Percentiles rank a stretch among this genome's conserved stretches.
phyloP scores from a whole-genome alignment of 2,329 filamentous ascomycete species.

The Elsinoe batatas region DNA sequence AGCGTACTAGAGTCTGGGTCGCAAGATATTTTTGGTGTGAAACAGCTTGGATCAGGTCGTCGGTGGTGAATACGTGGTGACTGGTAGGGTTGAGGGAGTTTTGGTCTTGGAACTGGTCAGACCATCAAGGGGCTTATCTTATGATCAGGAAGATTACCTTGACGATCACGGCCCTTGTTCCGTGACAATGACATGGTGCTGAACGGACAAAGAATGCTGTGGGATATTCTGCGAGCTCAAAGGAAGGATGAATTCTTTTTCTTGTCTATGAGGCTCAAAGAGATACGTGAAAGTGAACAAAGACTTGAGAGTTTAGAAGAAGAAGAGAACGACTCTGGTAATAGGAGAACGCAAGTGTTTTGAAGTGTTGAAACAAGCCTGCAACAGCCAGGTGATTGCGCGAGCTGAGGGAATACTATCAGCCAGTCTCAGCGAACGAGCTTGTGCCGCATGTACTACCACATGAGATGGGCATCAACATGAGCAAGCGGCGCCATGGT shows the following conservation, averaged over 20 bases:
- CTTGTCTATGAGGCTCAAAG: not conserved
- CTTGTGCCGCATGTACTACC: not conserved
- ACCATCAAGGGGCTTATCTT: not conserved
- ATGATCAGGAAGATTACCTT: not conserved
- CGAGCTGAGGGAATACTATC: not conserved
- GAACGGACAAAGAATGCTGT: not conserved
- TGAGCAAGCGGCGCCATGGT: not conserved
- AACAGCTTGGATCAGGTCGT: too few species aligned
- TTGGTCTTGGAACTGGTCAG: not conserved
- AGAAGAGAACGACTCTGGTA: too few species aligned
- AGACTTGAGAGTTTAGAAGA: too few species aligned
- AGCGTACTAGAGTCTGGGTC: too few species aligned
- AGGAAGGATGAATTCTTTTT: not conserved
- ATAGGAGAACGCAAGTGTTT: too few species aligned
- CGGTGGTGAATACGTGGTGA: too few species aligned
- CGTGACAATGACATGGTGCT: not conserved
- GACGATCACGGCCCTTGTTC: not conserved
- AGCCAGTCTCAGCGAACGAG: not conserved
- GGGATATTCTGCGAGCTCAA: not conserved
- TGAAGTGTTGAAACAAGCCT: too few species aligned
- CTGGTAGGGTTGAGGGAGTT: not conserved
- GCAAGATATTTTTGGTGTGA: too few species aligned
- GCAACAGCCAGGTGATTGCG: not conserved
- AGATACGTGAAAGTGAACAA: too few species aligned
- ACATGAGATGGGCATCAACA: not conserved